These are phyloP conservation scores for Bocquillonia castaneifolia DNA, from an alignment of 441 rosid genomes.

Conservation along the genomic window DNA sequence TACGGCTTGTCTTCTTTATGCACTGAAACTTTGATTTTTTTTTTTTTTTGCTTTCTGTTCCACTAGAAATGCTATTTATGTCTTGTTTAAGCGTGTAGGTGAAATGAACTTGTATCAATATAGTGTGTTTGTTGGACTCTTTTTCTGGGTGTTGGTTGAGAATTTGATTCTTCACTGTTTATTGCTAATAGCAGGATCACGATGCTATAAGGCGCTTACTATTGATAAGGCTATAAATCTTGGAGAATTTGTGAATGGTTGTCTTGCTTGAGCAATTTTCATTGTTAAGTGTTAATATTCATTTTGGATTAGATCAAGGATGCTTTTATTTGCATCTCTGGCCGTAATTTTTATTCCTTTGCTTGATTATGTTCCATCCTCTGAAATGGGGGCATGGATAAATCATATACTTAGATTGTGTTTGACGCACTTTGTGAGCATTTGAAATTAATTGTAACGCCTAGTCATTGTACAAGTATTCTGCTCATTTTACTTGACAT, in stretches of 20 bases:
- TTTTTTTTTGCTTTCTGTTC: slow-evolving; percentile 5
- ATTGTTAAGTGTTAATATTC: neutral
- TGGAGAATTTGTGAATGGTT: neutral
- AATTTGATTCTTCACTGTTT: neutral
- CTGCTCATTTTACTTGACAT: neutral
- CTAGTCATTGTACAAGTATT: neutral
- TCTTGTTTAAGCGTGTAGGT: neutral
- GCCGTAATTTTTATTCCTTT: neutral
- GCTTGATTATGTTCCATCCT: neutral
- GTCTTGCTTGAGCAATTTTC: neutral
- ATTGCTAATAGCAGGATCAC: neutral
- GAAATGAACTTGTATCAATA: neutral
- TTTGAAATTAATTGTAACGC: neutral
- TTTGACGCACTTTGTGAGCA: neutral
- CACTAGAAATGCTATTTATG: neutral
- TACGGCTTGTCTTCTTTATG: neutral
- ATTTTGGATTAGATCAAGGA: neutral
- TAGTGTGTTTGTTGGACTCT: neutral
- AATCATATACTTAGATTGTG: neutral
- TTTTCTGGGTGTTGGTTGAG: neutral
- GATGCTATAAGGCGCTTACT: neutral
- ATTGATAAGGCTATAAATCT: neutral
- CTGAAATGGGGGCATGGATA: neutral
- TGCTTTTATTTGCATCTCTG: neutral
- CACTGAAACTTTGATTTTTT: neutral